Conservation (phyloP, 352 stramenopile genomes). For the Thalassiosira livingstoniorum region DNA sequence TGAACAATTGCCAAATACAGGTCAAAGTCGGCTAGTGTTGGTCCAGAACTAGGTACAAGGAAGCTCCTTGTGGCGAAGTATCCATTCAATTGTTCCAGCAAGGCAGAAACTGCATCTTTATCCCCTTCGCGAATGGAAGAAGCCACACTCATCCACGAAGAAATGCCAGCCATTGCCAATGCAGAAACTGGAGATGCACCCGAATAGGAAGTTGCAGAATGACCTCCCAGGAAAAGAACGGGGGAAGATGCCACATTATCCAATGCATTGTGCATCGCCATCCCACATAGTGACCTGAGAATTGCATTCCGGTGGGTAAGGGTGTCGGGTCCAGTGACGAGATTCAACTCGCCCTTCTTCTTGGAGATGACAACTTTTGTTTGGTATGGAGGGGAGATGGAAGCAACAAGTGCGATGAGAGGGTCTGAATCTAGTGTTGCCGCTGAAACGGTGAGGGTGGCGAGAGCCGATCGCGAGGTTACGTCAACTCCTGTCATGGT, state of each 20-base stretch:
- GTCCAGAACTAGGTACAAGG: constrained; percentile 57
- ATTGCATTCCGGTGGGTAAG: constrained; percentile 77
- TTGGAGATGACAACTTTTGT: constrained; percentile 43
- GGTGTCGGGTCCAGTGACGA: constrained; percentile 33
- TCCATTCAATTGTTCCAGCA: constrained; percentile 64
- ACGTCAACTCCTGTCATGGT: constrained; percentile 33
- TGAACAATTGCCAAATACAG: constrained; percentile 56
- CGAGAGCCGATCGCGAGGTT: constrained; percentile 45
- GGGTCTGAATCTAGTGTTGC: constrained; percentile 24
- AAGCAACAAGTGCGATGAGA: constrained; percentile 43
- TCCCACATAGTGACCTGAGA: constrained; percentile 67
- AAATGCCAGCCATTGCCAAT: constrained; percentile 66
- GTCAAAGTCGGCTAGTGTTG: constrained; percentile 75
- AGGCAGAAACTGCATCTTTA: constrained; percentile 14
- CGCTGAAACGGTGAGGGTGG: constrained; percentile 37
- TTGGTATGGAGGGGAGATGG: constrained; percentile 41
- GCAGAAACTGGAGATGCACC: constrained; percentile 48
- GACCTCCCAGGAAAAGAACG: constrained; percentile 63
- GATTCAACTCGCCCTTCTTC: constrained; percentile 41
- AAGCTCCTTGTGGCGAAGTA: constrained; percentile 72
- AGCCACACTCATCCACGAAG: constrained; percentile 76
- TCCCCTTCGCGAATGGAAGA: constrained; percentile 41
- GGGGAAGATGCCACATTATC: constrained; percentile 56
- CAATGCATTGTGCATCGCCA: constrained; percentile 70
- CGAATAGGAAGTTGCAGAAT: constrained; percentile 37